Base-by-base conservation (phyloP, 306 rosid genomes). In the Boehmeria nivea region DNA sequence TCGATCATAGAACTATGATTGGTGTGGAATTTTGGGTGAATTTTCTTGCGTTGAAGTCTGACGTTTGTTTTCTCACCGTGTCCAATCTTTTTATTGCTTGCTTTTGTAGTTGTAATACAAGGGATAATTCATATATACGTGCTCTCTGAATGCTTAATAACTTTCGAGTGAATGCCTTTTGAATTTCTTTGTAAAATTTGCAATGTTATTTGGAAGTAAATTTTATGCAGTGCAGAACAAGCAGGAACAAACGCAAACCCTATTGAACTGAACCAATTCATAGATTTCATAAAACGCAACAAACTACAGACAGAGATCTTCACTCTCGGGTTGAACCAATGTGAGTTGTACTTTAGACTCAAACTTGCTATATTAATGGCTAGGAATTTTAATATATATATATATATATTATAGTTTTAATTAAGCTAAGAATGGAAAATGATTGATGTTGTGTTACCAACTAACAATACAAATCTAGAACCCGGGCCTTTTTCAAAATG, bases 191-290 rank as follows among this genome's bases (percentile, higher is more conserved):
- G 0, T 19, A 14, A 6, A 20, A 54, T 9, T 18, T 44, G 0
- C 7, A 12, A 0, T 3, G 6, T 54, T 31, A 43, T 45, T 61
- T 36, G 11, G 69, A 50, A 61, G 57, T 49, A 56, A 51, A 50
- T 54, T 74, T 58, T 6, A 39, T 71, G 36, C 71, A 81, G 80
- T 31, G 94, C 84, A n/a, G 88, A 70, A 64, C 79, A 79, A 78
- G 85, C 74, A 72, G 85, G 94, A 44, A 83, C 71, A 26, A 59
- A 66, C 58, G 78, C 46, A 59, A 66, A 61, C 51, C 78, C 84
- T 39, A 71, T 77, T 38, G 83, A 78, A 40, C 56, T 76, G 73
- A 59, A 53, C 47, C 78, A 71, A 51, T 68, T 79, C 31, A 45
- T 74, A 17, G 81, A 76, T 49, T 80, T 78, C 71, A 71, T 76